Conservation (phyloP, 495 filamentous ascomycete genomes). For the Neurospora sp. region DNA sequence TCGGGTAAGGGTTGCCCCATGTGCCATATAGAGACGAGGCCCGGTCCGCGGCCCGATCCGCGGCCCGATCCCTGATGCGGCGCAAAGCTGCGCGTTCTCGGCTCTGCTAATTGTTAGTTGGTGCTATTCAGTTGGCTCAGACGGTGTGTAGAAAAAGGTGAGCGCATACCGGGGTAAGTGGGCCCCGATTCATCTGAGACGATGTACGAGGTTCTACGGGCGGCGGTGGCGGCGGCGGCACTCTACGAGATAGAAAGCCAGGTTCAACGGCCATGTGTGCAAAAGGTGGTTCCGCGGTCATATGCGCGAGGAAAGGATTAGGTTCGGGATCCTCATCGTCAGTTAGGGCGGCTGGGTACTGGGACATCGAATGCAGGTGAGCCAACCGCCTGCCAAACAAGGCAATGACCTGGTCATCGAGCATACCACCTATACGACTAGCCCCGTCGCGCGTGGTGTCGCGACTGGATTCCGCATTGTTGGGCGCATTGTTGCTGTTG, state of each 20-base stretch:
- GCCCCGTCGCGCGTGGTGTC: slow-evolving; percentile 11
- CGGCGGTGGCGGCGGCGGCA: neutral
- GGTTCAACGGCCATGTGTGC: slow-evolving; percentile 11
- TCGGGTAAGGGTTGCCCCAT: neutral
- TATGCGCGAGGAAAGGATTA: neutral
- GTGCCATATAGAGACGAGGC: neutral
- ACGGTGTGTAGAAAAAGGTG: neutral
- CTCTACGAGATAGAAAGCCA: slow-evolving; percentile 5
- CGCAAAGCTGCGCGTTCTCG: neutral
- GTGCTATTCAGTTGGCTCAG: neutral
- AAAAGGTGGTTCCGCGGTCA: neutral
- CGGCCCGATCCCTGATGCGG: neutral
- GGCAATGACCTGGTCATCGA: slow-evolving; percentile 18
- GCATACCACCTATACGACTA: slow-evolving; percentile 6
- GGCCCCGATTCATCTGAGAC: neutral
- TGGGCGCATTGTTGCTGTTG: slow-evolving; percentile 3
- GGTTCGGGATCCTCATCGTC: slow-evolving; percentile 4
- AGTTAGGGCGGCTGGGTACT: slow-evolving; percentile 4
- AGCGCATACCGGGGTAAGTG: slow-evolving; percentile 7
- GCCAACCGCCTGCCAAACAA: slow-evolving; percentile 24
- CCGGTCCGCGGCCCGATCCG: neutral
- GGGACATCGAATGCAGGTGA: slow-evolving; percentile 14
- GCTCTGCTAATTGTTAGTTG: neutral
- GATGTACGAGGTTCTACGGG: neutral
- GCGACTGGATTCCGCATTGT: slow-evolving; percentile 1